These are phyloP conservation scores for Carpinus viminea DNA, from an alignment of 306 rosid species.

Conservation along the genomic window DNA sequence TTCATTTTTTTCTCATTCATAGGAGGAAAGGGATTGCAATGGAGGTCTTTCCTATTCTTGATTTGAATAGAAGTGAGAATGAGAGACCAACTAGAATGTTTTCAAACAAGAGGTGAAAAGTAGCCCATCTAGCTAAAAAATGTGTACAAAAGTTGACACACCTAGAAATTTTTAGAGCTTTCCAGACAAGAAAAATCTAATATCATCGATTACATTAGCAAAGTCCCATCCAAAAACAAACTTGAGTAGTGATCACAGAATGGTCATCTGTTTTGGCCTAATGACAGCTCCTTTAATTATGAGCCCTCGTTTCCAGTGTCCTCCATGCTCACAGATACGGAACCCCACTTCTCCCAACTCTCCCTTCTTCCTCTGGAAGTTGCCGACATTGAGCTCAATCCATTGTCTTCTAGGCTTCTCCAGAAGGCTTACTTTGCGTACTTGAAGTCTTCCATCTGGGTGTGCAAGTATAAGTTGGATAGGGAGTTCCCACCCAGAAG, in stretches of 20 bases:
- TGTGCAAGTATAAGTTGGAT: constrained; percentile 7
- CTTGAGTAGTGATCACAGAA: neutral
- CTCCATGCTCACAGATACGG: constrained; percentile 4
- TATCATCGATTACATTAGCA: too few relatives aligned
- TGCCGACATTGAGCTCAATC: constrained; percentile 15
- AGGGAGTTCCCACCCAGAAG: constrained; percentile 31
- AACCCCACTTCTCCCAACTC: constrained; percentile 12
- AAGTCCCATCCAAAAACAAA: too few relatives aligned
- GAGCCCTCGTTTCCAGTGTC: constrained; percentile 17
- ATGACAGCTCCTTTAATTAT: constrained; percentile 4
- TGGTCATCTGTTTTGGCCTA: neutral
- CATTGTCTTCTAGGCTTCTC: constrained; percentile 13
- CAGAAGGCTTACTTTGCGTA: neutral
- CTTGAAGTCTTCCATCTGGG: neutral
- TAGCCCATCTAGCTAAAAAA: too few relatives aligned
- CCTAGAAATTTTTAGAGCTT: too few relatives aligned
- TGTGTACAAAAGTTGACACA: too few relatives aligned
- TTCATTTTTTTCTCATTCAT: too few relatives aligned
- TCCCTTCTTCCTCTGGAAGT: neutral
- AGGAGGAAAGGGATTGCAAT: too few relatives aligned
- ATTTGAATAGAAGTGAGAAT: too few relatives aligned
- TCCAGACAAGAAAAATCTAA: too few relatives aligned
- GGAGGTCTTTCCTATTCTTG: too few relatives aligned
- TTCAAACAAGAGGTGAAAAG: too few relatives aligned
- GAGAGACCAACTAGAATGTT: too few relatives aligned